Evolutionary conservation across 2,329 filamentous ascomycete genomes (phyloP).

Genomic region (Iodosphaeria phyllophila): DNA sequence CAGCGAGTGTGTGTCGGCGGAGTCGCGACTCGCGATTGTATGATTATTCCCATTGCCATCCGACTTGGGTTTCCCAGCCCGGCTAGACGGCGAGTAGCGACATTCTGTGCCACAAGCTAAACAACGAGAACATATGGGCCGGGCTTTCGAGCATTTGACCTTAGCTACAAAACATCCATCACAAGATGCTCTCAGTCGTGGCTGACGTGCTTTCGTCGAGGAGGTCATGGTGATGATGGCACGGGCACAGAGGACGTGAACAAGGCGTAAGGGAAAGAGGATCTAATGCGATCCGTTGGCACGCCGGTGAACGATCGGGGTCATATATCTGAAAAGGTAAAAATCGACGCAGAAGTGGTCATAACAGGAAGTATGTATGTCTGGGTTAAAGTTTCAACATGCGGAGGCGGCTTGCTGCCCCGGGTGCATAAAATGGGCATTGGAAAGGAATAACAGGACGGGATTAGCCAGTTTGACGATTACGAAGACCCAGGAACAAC

Average conservation of each 20-base stretch:
- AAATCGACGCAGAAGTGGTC: background rate
- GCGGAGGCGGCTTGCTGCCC: no score
- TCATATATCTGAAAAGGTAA: background rate
- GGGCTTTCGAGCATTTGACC: conserved; percentile 34
- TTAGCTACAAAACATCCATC: conserved; percentile 36
- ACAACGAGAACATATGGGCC: conserved; percentile 34
- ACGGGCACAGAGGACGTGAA: background rate
- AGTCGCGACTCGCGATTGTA: conserved; percentile 5
- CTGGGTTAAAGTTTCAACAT: no score
- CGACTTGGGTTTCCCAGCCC: conserved; percentile 28
- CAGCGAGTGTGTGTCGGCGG: conserved; percentile 7
- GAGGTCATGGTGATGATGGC: conserved; percentile 6
- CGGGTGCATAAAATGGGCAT: no score
- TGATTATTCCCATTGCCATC: conserved; percentile 8
- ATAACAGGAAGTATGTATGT: no score
- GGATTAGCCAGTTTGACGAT: no score
- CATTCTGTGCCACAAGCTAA: conserved; percentile 28
- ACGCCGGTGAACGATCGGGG: no score
- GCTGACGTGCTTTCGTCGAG: conserved; percentile 17
- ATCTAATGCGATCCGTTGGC: no score
- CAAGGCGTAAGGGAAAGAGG: background rate
- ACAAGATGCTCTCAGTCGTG: conserved; percentile 28
- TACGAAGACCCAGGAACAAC: no score
- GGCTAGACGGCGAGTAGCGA: conserved; percentile 31
- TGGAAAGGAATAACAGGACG: no score